These are phyloP conservation scores for Metschnikowia arizonensis DNA, from an alignment of 805 yeast genomes.

Conservation along the genomic window DNA sequence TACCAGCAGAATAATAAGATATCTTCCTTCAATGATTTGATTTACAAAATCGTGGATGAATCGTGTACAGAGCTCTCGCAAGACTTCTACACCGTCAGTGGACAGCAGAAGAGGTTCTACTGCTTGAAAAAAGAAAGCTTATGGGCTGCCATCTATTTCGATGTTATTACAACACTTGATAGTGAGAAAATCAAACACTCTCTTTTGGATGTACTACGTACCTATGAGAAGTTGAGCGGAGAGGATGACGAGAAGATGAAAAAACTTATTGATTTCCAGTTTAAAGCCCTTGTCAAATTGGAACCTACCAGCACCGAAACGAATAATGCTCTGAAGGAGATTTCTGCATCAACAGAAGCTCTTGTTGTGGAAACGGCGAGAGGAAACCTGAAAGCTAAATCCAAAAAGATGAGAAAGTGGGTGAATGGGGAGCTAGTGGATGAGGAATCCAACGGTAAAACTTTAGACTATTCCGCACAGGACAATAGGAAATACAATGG, in stretches of 20 bases:
- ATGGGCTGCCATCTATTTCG: constrained; percentile 38
- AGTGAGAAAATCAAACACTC: constrained; percentile 33
- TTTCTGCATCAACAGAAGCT: neutral
- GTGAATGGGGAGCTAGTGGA: constrained; percentile 37
- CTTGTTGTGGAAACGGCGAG: neutral
- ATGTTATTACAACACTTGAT: constrained; percentile 37
- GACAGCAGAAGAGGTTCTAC: constrained; percentile 34
- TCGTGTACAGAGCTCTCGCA: constrained; percentile 30
- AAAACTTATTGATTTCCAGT: constrained; percentile 36
- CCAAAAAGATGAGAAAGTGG: constrained; percentile 42
- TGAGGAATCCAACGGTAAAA: constrained; percentile 16
- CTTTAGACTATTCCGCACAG: constrained; percentile 31
- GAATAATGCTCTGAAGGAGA: no score
- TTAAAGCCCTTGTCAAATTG: constrained; percentile 34
- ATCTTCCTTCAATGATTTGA: constrained; percentile 38
- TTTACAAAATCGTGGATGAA: constrained; percentile 34
- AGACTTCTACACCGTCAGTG: constrained; percentile 29
- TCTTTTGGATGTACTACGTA: constrained; percentile 31
- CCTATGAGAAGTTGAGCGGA: constrained; percentile 26
- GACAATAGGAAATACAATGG: constrained; percentile 11
- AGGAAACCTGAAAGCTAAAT: constrained; percentile 8
- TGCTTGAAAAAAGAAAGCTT: constrained; percentile 23
- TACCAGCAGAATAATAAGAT: constrained; percentile 35
- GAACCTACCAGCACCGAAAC: constrained; percentile 11
- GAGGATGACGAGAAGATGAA: constrained; percentile 28